Evolutionary conservation across 495 filamentous ascomycete genomes (phyloP).

Genomic region (Daldinia caldariorum): DNA sequence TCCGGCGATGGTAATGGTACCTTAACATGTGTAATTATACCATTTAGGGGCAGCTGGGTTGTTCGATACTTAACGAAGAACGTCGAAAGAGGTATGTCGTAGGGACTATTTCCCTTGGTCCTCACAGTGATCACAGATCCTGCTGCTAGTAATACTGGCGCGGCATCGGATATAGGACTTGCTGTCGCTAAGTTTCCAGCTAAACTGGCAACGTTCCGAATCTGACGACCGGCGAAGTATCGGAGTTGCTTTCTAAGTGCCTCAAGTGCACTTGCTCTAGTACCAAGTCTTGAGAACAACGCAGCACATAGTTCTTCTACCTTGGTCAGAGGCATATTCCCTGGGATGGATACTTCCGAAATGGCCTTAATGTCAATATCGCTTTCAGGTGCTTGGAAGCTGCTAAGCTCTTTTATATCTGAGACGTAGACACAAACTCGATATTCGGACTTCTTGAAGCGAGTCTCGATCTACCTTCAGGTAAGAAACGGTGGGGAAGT

Average conservation of each 20-base stretch:
- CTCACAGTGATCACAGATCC: slow-evolving; percentile 76
- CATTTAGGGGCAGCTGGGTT: slow-evolving; percentile 77
- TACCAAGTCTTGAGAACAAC: slow-evolving; percentile 55
- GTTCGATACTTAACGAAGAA: slow-evolving; percentile 86
- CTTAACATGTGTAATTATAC: slow-evolving; percentile 77
- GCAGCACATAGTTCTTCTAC: slow-evolving; percentile 62
- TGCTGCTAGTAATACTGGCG: slow-evolving; percentile 84
- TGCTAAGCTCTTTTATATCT: slow-evolving; percentile 78
- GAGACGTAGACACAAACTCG: slow-evolving; percentile 80
- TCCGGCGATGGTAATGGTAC: slow-evolving; percentile 68
- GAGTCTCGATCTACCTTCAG: slow-evolving; percentile 71
- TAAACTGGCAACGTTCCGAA: slow-evolving; percentile 85
- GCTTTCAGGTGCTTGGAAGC: slow-evolving; percentile 73
- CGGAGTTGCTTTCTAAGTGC: slow-evolving; percentile 72
- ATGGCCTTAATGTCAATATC: slow-evolving; percentile 78
- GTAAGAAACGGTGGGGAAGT: slow-evolving; percentile 15
- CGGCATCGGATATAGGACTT: slow-evolving; percentile 88
- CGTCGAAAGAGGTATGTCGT: slow-evolving; percentile 76
- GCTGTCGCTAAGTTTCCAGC: slow-evolving; percentile 88
- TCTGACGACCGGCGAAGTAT: slow-evolving; percentile 89
- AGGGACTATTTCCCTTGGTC: slow-evolving; percentile 67
- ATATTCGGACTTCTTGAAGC: slow-evolving; percentile 87
- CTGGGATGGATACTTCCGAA: slow-evolving; percentile 77
- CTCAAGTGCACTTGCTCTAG: slow-evolving; percentile 69
- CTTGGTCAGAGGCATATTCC: slow-evolving; percentile 70